Conservation (phyloP, 306 rosid genomes). For the Cicer bijugum region DNA sequence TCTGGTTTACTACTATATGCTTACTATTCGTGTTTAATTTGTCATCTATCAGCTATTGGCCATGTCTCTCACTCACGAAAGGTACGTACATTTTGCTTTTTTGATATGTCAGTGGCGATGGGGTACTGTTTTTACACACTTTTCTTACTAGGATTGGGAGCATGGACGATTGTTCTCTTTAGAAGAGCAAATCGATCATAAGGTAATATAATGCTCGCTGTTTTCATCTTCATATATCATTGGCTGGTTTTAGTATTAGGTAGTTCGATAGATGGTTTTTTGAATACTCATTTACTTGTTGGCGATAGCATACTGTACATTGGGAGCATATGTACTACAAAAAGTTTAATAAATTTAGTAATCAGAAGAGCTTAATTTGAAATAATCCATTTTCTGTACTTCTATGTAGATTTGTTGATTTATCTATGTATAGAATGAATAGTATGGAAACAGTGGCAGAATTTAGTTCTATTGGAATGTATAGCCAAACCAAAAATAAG, state of each 20-base stretch:
- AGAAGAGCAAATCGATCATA: constrained; percentile 83
- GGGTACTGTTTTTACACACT: constrained; percentile 27
- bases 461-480: constrained; percentile 6
- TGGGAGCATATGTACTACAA: neutral
- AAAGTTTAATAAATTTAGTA: constrained; percentile 22
- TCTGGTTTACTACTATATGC: constrained; percentile 36
- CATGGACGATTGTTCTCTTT: constrained; percentile 78
- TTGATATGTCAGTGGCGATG: constrained; percentile 13
- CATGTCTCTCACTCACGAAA: constrained; percentile 70
- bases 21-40: constrained; percentile 44
- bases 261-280: constrained; percentile 31
- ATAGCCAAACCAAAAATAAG: constrained; percentile 28
- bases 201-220: constrained; percentile 56
- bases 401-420: constrained; percentile 21
- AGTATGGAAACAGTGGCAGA: constrained; percentile 23
- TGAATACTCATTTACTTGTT: constrained; percentile 23
- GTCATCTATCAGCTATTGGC: constrained; percentile 67
- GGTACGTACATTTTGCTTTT: constrained; percentile 55
- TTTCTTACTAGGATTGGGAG: constrained; percentile 73
- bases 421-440: constrained; percentile 26
- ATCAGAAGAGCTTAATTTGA: neutral
- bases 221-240: constrained; percentile 31
- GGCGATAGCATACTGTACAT: constrained; percentile 16
- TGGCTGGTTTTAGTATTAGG: constrained; percentile 5
- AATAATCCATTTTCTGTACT: constrained; percentile 31